Evolutionary conservation across 78 protist genomes (phyloP).

Genomic region (Dictyostelium intermedium): DNA sequence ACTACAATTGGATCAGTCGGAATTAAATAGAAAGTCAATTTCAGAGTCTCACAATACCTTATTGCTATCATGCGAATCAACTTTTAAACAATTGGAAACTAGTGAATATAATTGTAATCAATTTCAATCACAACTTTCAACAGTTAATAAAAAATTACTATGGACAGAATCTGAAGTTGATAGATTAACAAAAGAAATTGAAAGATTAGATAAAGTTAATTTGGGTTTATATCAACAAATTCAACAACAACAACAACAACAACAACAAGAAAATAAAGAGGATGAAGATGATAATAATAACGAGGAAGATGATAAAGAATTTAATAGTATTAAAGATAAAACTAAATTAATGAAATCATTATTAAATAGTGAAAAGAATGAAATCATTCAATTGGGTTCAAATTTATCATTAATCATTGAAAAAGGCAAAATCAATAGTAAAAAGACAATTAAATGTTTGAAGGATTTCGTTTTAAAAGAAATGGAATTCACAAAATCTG

Average conservation of each 20-base stretch:
- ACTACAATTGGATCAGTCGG: background rate
- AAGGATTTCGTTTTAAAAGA: conserved; percentile 44
- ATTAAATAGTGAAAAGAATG: conserved; percentile 11
- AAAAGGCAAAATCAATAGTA: conserved; percentile 17
- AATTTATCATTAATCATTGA: conserved; percentile 7
- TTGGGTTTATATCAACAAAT: background rate
- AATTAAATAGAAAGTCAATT: background rate
- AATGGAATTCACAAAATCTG: conserved; percentile 45
- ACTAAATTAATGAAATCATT: background rate
- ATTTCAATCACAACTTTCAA: conserved; percentile 11
- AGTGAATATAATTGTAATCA: conserved; percentile 41
- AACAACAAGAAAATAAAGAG: background rate
- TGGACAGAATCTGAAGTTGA: conserved; percentile 71
- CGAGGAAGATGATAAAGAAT: background rate
- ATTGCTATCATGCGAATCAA: background rate
- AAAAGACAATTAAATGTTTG: conserved; percentile 14
- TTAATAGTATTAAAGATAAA: conserved; percentile 16
- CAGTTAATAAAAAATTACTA: conserved; percentile 11
- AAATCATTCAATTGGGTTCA: conserved; percentile 22
- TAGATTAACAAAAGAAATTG: conserved; percentile 66
- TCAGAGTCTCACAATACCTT: background rate
- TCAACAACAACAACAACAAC: background rate
- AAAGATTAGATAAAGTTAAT: conserved; percentile 18
- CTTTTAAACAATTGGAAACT: conserved; percentile 9
- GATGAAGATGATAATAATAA: background rate